Evolutionary conservation across 257 asterid species (phyloP).

Genomic region (Anisodus tanguticus): DNA sequence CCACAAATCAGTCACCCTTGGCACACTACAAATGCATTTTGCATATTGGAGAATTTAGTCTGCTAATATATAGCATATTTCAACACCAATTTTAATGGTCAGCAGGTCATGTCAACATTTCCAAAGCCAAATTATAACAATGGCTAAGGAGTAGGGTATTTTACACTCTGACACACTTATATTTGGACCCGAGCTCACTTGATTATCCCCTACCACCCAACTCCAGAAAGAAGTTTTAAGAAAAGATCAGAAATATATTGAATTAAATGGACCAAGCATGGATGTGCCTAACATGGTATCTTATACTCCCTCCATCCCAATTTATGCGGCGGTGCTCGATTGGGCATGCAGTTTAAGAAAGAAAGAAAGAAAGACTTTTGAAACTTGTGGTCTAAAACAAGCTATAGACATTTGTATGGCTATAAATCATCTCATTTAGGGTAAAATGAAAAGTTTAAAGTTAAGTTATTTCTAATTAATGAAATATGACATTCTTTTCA

Average conservation of each 20-base stretch:
- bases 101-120: background rate
- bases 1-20: constrained; percentile 9
- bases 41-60: background rate
- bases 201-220: background rate
- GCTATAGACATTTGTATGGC: background rate
- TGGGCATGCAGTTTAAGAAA: background rate
- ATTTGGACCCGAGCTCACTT: background rate
- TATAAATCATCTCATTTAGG: background rate
- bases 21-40: constrained; percentile 20
- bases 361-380: constrained; percentile 6
- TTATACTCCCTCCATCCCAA: background rate
- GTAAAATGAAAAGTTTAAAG: background rate
- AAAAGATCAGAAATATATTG: background rate
- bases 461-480: background rate
- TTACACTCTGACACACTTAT: background rate
- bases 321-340: background rate
- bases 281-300: background rate
- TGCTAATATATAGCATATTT: constrained; percentile 12
- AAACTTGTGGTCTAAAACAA: background rate
- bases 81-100: constrained; percentile 10
- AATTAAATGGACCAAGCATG: background rate
- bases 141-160: background rate
- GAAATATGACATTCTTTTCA: background rate
- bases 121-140: constrained; percentile 13
- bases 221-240: background rate